These are phyloP conservation scores for Skeletonema costatum DNA, from an alignment of 108 stramenopile species.

Conservation along the genomic window DNA sequence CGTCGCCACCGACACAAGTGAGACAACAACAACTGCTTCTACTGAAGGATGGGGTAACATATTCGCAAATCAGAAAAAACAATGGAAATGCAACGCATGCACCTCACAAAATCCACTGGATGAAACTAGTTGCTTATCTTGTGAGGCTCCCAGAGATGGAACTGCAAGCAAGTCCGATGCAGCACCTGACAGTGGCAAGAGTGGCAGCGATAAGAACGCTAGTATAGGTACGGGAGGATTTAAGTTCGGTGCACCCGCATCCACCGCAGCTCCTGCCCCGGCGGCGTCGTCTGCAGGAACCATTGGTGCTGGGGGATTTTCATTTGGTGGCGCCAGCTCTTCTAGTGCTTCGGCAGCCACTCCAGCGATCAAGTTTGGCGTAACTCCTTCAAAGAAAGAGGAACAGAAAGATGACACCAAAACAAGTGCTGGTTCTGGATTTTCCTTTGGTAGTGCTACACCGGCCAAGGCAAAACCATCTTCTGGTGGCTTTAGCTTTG, in stretches of 20 bases:
- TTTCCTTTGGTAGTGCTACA: background rate
- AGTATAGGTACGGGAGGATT: conserved; percentile 29
- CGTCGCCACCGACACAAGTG: background rate
- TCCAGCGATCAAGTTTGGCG: background rate
- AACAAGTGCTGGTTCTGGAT: background rate
- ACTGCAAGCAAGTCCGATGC: background rate
- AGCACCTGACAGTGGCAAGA: background rate
- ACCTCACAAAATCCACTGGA: conserved; percentile 25
- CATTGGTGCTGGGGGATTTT: conserved; percentile 16
- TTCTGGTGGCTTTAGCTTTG: conserved; percentile 14
- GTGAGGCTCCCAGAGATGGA: conserved; percentile 36
- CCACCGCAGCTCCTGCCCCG: conserved; percentile 1
- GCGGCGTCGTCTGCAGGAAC: background rate
- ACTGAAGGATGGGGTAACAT: conserved; percentile 41
- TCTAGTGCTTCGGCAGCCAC: conserved; percentile 4
- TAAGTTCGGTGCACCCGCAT: conserved; percentile 9
- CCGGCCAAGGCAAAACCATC: conserved; percentile 7
- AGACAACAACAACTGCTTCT: conserved; percentile 1
- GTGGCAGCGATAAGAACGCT: background rate
- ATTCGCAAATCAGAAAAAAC: conserved; percentile 42
- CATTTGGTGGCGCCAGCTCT: conserved; percentile 2
- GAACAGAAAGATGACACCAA: background rate
- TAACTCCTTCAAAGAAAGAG: conserved; percentile 22
- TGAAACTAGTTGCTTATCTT: conserved; percentile 30
- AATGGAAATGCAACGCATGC: conserved; percentile 62